A percentile compares a stretch with the other conserved stretches of the same genome.
phyloP scores from a whole-genome alignment of 331 rosid species.

The Dryas integrifolia region DNA sequence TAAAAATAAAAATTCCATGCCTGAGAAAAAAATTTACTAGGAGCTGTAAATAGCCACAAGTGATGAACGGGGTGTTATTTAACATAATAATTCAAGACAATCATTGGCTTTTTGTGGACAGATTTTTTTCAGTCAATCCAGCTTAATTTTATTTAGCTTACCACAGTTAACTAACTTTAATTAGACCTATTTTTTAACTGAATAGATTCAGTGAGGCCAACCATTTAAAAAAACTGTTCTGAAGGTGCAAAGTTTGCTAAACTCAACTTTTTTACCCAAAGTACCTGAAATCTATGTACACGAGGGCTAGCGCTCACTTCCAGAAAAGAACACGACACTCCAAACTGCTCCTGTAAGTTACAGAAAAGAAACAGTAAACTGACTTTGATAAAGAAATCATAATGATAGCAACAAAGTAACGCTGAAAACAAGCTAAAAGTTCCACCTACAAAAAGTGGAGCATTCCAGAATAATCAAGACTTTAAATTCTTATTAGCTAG shows the following conservation, averaged over 20 bases:
- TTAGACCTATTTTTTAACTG: not conserved
- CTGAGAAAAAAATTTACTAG: not conserved
- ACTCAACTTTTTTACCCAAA: not conserved
- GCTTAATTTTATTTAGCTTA: slow-evolving; percentile 10
- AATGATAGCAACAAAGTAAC: not conserved
- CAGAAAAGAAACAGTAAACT: not conserved
- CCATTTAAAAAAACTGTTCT: not conserved
- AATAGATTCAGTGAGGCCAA: not conserved
- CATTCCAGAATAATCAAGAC: not conserved
- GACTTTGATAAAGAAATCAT: slow-evolving; percentile 14
- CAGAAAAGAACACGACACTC: slow-evolving; percentile 40
- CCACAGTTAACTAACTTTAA: not conserved
- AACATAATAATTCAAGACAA: too few species aligned
- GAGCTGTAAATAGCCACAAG: not conserved
- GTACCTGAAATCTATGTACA: slow-evolving; percentile 71
- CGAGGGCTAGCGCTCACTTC: slow-evolving; percentile 48
- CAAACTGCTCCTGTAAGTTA: slow-evolving; percentile 57
- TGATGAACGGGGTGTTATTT: not conserved
- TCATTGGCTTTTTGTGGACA: not conserved
- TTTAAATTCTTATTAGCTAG: not conserved
- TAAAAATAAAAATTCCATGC: not conserved
- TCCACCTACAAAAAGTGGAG: not conserved
- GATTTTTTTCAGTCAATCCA: not conserved
- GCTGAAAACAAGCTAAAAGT: slow-evolving; percentile 7
- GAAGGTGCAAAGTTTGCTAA: not conserved